Base-by-base conservation (phyloP, 192 early-diverging fungal species). In the Backusella mclennaniae region DNA sequence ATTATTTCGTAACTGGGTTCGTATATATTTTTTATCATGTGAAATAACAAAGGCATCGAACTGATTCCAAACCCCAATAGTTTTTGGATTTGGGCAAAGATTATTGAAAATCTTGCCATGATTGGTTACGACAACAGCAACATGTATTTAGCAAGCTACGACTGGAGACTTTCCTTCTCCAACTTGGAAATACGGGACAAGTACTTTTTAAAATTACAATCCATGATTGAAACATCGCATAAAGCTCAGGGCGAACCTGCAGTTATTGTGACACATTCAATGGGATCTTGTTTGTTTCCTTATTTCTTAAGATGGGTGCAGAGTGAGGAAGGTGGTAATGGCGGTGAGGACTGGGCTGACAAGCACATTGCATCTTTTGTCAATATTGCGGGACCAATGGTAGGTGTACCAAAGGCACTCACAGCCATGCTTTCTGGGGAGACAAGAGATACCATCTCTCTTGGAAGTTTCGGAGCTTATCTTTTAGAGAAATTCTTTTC, bases 251-350 rank as follows among this genome's bases (percentile, higher is more conserved):
- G 90, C n/a, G 86, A 87, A n/a, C 91, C 93, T 66, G 85, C 83
- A 52, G 82, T 88, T 12, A 53, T 89, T 21, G 73, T 90, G 9
- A 69, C 88, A 2, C 93, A 94, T 75, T 89, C 87, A 1, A 91
- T 94, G 91, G 93, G 92, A 69, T 84, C 87, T 3, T 85, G 83
- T 53, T 87, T 96, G 1, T 83, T 92, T 19, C 87, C 88, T 46
- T 95, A 96, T 78, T 97, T 97, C 82, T 84, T 96, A 76, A 92
- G 92, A 63, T 97, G 96, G 96, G 93, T 91, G 1, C 90, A 92
- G 78, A 89, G 88, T 1, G 77, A 85, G 0, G 12, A 78, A 6
- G 85, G 95, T 46, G 95, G 92, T 15, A 85, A 90, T 14, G 93
- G 89, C 71, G 94, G 93, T 1, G 73, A 79, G 2, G 79, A 81